Conservation (phyloP, 169 alveolate genomes). For the Perkinsus olseni region DNA sequence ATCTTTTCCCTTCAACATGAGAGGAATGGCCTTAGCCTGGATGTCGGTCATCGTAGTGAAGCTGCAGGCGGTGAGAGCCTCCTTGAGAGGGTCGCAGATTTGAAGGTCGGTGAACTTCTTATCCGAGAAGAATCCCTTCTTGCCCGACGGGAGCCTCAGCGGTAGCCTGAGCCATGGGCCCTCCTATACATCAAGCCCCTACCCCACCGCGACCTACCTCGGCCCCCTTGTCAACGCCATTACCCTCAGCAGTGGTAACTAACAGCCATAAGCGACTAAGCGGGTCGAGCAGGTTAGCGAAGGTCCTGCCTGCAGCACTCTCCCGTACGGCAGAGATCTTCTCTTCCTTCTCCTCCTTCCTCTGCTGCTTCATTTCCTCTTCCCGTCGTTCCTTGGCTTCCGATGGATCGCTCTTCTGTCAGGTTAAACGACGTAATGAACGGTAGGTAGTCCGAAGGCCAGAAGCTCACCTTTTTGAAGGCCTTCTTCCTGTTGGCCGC, state of each 20-base stretch:
- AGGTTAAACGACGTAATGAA: not conserved
- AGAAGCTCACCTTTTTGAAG: not conserved
- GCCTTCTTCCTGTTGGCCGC: not conserved
- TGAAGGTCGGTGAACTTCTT: slow-evolving; percentile 68
- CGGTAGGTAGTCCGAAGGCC: not conserved
- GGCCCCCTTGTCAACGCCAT: no score
- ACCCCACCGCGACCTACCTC: not conserved
- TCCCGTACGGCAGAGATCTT: not conserved
- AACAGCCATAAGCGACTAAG: no score
- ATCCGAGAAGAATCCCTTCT: slow-evolving; percentile 54
- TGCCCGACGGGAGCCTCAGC: not conserved
- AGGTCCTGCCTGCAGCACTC: no score
- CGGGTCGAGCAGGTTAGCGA: no score
- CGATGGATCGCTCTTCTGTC: not conserved
- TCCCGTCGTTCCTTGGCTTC: not conserved
- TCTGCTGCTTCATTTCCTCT: not conserved
- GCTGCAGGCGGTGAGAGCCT: slow-evolving; percentile 76
- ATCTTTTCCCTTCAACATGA: slow-evolving; percentile 91
- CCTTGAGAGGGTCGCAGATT: slow-evolving; percentile 78
- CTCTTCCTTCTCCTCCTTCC: not conserved
- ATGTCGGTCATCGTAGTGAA: slow-evolving; percentile 87
- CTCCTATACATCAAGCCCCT: not conserved
- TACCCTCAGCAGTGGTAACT: no score
- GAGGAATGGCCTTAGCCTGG: slow-evolving; percentile 94
- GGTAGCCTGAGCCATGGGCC: not conserved